phyloP scores from a whole-genome alignment of 768 basidiomycete genomes.

The Mycena capillaripes region DNA sequence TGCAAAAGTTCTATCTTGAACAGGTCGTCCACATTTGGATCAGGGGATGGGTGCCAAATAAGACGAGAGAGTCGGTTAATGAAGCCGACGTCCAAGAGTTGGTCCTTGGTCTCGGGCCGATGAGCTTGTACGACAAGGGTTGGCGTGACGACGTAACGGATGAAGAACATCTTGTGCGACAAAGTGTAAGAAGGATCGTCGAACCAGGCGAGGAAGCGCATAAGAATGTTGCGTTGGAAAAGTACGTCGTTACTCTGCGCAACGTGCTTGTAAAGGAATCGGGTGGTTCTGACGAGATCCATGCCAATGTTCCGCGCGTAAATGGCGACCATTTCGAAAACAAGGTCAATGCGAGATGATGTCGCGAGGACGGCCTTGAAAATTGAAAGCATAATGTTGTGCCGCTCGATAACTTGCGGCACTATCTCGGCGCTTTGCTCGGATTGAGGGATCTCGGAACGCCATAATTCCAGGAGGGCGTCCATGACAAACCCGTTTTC shows the following conservation, averaged over 20 bases:
- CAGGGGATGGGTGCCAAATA: constrained; percentile 87
- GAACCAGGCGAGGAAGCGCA: constrained; percentile 91
- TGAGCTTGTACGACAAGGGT: constrained; percentile 84
- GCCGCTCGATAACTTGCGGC: constrained; percentile 69
- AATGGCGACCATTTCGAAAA: constrained; percentile 89
- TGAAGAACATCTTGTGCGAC: constrained; percentile 83
- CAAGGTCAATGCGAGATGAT: constrained; percentile 85
- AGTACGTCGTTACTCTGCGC: constrained; percentile 77
- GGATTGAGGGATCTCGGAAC: constrained; percentile 59
- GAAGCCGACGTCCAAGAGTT: constrained; percentile 80
- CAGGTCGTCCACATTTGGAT: constrained; percentile 77
- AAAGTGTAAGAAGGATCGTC: constrained; percentile 72
- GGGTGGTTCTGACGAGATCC: constrained; percentile 82
- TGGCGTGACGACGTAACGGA: constrained; percentile 90
- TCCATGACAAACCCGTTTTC: constrained; percentile 79
- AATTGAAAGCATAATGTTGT: constrained; percentile 78
- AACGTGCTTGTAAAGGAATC: constrained; percentile 90
- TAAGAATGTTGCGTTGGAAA: constrained; percentile 86
- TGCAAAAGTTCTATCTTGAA: constrained; percentile 94
- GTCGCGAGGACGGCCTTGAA: constrained; percentile 81
- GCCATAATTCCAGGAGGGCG: constrained; percentile 83
- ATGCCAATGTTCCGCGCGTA: constrained; percentile 86
- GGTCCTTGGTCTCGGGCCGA: constrained; percentile 63
- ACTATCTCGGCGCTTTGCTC: constrained; percentile 59
- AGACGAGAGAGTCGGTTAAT: constrained; percentile 76